Conservation (phyloP, 2,329 filamentous ascomycete genomes). For the Colletotrichum gloeosporioides region DNA sequence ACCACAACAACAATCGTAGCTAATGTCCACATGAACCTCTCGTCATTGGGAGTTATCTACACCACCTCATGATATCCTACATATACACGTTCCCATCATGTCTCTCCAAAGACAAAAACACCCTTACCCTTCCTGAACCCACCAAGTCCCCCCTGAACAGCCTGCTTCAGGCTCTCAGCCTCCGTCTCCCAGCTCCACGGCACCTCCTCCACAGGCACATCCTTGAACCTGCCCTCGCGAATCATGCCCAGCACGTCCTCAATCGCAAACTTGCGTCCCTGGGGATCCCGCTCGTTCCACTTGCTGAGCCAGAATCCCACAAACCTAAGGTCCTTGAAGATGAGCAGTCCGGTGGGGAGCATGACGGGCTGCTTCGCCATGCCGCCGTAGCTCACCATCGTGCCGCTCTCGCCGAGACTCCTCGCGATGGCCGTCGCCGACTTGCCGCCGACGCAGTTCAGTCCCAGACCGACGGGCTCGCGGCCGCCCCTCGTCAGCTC, state of each 20-base stretch:
- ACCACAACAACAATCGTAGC: background rate
- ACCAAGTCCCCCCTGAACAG: constrained; percentile 81
- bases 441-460: constrained; percentile 96
- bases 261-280: constrained; percentile 80
- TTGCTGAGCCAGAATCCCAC: constrained; percentile 94
- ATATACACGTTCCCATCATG: constrained; percentile 37
- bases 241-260: constrained; percentile 82
- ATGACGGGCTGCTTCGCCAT: constrained; percentile 90
- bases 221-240: constrained; percentile 77
- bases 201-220: constrained; percentile 83
- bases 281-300: constrained; percentile 80
- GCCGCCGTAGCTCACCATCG: constrained; percentile 91
- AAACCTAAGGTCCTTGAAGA: constrained; percentile 91
- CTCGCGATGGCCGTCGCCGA: constrained; percentile 81
- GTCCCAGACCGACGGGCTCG: constrained; percentile 75
- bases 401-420: constrained; percentile 69
- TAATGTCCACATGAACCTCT: background rate
- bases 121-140: constrained; percentile 90
- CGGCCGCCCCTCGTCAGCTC: constrained; percentile 74
- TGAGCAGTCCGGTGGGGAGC: constrained; percentile 83
- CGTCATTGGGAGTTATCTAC: background rate
- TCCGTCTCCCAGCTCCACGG: constrained; percentile 85
- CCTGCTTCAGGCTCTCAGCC: constrained; percentile 69
- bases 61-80: background rate
- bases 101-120: constrained; percentile 80